These are phyloP conservation scores for Mycena maculata DNA, from an alignment of 768 basidiomycete species.

Conservation along the genomic window DNA sequence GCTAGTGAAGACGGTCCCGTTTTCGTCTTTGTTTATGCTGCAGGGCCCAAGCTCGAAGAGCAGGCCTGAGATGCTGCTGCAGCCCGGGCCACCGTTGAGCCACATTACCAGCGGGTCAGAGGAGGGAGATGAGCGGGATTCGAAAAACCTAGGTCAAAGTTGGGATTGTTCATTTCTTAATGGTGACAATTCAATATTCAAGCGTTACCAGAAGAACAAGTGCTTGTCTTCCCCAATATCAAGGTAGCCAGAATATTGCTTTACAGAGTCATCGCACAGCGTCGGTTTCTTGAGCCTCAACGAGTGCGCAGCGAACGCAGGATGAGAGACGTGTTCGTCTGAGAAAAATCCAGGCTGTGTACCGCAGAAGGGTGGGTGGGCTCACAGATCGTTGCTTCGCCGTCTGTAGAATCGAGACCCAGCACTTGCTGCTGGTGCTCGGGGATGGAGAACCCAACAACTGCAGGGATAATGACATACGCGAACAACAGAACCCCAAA, in stretches of 20 bases:
- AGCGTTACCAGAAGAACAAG: conserved; percentile 90
- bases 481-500: background rate
- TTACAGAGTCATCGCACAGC: conserved; percentile 81
- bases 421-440: conserved; percentile 17
- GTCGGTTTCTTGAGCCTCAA: conserved; percentile 73
- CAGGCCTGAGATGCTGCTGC: conserved; percentile 83
- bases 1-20: conserved; percentile 55
- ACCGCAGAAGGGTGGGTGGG: background rate
- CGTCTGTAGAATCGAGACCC: background rate
- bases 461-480: background rate
- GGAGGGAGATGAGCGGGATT: conserved; percentile 79
- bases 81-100: conserved; percentile 84
- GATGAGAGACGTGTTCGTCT: conserved; percentile 75
- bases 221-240: conserved; percentile 84
- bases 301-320: conserved; percentile 59
- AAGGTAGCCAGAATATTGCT: conserved; percentile 86
- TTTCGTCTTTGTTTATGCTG: conserved; percentile 71
- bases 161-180: background rate
- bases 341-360: background rate
- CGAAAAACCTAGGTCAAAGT: conserved; percentile 77
- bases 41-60: conserved; percentile 97
- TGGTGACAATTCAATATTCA: background rate
- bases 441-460: background rate
- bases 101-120: conserved; percentile 88
- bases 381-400: background rate